A percentile compares a stretch with the other conserved stretches of the same genome.
Evolutionary conservation across 2,329 filamentous ascomycete genomes (phyloP).

Genomic region (Pleurostoma richardsiae): DNA sequence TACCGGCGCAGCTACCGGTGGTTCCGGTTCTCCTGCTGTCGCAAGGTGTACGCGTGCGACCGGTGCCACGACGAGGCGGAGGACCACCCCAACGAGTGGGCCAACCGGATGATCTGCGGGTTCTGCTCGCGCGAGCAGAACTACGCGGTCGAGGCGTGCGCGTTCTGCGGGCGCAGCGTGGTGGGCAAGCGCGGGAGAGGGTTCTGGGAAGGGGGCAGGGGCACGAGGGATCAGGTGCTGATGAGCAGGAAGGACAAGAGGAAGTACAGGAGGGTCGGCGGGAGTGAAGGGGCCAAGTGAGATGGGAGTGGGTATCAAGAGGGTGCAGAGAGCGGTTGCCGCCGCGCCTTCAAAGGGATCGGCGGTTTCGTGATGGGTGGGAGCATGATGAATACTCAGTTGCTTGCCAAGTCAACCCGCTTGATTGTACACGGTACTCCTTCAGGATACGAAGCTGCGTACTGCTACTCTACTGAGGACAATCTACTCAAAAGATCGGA

Average conservation of each 20-base stretch:
- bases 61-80: constrained; percentile 70
- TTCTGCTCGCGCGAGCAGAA: constrained; percentile 77
- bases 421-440: too few relatives aligned
- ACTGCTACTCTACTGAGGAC: too few relatives aligned
- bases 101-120: constrained; percentile 78
- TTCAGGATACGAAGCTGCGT: too few relatives aligned
- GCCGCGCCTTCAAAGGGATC: too few relatives aligned
- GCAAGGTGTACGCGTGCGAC: constrained; percentile 55
- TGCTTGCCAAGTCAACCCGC: too few relatives aligned
- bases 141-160: constrained; percentile 71
- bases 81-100: constrained; percentile 74
- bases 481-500: too few relatives aligned
- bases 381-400: too few relatives aligned
- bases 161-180: constrained; percentile 65
- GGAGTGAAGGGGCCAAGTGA: constrained; percentile 26
- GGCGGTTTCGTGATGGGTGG: too few relatives aligned
- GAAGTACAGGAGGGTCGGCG: constrained; percentile 62
- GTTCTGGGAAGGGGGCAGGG: constrained; percentile 86
- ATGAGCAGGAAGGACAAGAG: constrained; percentile 76
- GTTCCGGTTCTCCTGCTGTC: constrained; percentile 63
- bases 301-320: too few relatives aligned
- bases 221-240: constrained; percentile 63
- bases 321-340: too few relatives aligned
- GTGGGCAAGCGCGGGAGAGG: constrained; percentile 61
- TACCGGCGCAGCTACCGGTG: constrained; percentile 56